These are phyloP conservation scores for Conticribra weissflogii DNA, from an alignment of 108 stramenopile genomes.

Conservation along the genomic window DNA sequence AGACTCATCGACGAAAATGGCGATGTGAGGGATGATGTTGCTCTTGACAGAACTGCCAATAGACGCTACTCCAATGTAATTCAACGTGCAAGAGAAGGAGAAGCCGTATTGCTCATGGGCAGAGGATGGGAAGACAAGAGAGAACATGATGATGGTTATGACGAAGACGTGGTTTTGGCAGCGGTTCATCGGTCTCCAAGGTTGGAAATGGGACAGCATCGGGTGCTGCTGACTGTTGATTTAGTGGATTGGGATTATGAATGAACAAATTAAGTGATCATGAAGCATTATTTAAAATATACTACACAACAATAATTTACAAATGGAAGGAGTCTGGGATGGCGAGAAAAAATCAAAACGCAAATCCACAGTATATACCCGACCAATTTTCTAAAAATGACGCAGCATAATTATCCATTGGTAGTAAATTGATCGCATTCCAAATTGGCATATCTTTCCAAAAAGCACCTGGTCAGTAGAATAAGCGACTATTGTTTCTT, in stretches of 20 bases:
- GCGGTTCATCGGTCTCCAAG: constrained; percentile 62
- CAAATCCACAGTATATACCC: no score
- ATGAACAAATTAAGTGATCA: neutral
- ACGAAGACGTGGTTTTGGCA: constrained; percentile 23
- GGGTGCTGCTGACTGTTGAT: constrained; percentile 67
- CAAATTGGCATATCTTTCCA: no score
- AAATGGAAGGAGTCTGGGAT: neutral
- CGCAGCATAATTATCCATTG: no score
- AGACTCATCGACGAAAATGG: neutral
- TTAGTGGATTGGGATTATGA: constrained; percentile 27
- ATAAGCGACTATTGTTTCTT: no score
- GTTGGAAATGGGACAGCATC: constrained; percentile 31
- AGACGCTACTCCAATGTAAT: no score
- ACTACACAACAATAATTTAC: neutral
- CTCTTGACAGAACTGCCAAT: no score
- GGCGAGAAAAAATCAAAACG: no score
- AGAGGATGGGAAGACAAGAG: constrained; percentile 45
- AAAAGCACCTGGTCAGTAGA: no score
- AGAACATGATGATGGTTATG: neutral
- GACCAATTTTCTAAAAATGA: no score
- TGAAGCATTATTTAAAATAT: no score
- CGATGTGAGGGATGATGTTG: neutral
- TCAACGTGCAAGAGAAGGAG: constrained; percentile 41
- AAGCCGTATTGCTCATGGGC: constrained; percentile 57
- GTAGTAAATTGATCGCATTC: no score